Conservation (phyloP, 176 grass and related monocot species). For the Elaeis guineensis region DNA sequence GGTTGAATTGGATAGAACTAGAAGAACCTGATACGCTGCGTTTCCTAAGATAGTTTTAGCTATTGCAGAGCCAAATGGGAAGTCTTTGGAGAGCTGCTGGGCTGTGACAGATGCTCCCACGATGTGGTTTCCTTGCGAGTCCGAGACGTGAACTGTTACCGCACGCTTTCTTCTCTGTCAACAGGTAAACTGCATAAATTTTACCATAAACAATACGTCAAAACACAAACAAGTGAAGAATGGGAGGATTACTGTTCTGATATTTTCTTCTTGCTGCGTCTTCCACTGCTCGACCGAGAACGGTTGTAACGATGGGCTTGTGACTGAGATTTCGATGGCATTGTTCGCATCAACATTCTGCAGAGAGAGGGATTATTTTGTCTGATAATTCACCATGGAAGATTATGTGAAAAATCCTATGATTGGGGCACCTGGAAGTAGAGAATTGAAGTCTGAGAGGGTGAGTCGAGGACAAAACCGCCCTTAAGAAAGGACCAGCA, state of each 20-base stretch:
- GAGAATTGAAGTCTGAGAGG: slow-evolving; percentile 47
- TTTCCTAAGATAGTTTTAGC: slow-evolving; percentile 76
- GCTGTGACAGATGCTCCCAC: slow-evolving; percentile 57
- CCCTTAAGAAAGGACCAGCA: slow-evolving; percentile 95
- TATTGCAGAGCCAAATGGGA: slow-evolving; percentile 85
- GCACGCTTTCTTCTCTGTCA: slow-evolving; percentile 69
- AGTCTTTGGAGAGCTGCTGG: slow-evolving; percentile 68
- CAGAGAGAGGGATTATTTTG: neutral
- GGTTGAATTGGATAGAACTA: no score
- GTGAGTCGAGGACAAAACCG: slow-evolving; percentile 46
- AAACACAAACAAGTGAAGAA: neutral
- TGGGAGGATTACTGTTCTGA: slow-evolving; percentile 45
- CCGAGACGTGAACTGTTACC: slow-evolving; percentile 65
- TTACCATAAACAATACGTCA: neutral
- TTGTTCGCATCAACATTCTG: slow-evolving; percentile 61
- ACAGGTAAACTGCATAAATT: neutral
- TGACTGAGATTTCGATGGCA: slow-evolving; percentile 57
- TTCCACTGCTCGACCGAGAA: slow-evolving; percentile 73
- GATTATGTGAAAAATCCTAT: no score
- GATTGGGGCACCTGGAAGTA: slow-evolving; percentile 39
- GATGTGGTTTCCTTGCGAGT: slow-evolving; percentile 48
- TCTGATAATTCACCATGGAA: no score
- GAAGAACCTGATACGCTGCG: slow-evolving; percentile 52
- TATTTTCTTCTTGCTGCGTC: slow-evolving; percentile 70
- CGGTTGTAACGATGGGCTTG: slow-evolving; percentile 59